Evolutionary conservation across 78 protist species (phyloP).

Genomic region (Paulinella micropora): DNA sequence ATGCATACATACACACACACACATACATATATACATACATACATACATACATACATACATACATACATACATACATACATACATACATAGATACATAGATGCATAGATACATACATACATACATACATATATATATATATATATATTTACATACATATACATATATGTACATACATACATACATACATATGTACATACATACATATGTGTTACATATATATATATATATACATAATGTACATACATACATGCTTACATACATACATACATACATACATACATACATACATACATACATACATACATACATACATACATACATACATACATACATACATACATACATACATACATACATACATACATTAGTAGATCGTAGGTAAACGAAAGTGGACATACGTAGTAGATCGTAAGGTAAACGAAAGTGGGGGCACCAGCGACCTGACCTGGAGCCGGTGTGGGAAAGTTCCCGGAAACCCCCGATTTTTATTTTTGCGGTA

Average conservation of each 20-base stretch:
- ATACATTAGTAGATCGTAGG: not conserved
- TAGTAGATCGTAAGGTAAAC: too few species aligned
- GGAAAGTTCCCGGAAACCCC: too few species aligned
- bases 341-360: not conserved
- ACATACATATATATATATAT: not conserved
- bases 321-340: not conserved
- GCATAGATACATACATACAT: not conserved
- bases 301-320: not conserved
- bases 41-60: not conserved
- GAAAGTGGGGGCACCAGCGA: too few species aligned
- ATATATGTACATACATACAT: not conserved
- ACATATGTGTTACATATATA: not conserved
- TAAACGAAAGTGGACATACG: too few species aligned
- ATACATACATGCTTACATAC: not conserved
- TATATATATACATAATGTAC: too few species aligned
- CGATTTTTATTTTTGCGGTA: too few species aligned
- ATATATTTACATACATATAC: not conserved
- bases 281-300: not conserved
- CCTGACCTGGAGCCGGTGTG: too few species aligned
- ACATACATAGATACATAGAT: not conserved
- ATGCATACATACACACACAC: not conserved
- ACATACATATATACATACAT: not conserved
- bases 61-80: not conserved
- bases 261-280: not conserved
- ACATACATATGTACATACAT: not conserved